These are phyloP conservation scores for Wickerhamiella vanderwaltii DNA, from an alignment of 805 yeast species.

Conservation along the genomic window DNA sequence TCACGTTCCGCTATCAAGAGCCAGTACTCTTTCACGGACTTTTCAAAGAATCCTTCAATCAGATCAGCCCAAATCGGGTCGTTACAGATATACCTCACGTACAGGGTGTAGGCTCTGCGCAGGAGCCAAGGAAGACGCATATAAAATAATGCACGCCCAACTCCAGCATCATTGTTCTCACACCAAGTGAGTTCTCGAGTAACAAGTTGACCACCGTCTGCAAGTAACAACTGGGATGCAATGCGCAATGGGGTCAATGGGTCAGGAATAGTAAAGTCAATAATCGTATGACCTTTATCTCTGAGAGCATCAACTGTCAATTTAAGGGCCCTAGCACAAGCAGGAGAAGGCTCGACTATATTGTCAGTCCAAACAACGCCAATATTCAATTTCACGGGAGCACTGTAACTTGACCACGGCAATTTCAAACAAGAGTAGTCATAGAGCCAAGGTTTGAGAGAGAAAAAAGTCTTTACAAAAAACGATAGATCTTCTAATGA, in stretches of 20 bases:
- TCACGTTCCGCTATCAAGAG: constrained; percentile 28
- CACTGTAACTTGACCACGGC: constrained; percentile 38
- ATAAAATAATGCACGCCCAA: constrained; percentile 25
- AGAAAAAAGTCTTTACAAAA: constrained; percentile 36
- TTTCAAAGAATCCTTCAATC: constrained; percentile 28
- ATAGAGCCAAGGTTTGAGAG: constrained; percentile 42
- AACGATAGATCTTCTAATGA: constrained; percentile 39
- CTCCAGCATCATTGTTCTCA: constrained; percentile 30
- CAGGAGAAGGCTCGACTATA: constrained; percentile 41
- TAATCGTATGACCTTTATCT: constrained; percentile 37
- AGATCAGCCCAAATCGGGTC: constrained; percentile 31
- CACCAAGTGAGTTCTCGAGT: constrained; percentile 22
- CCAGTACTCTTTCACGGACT: constrained; percentile 30
- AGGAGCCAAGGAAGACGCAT: constrained; percentile 28
- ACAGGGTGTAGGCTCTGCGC: constrained; percentile 29
- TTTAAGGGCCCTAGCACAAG: constrained; percentile 32
- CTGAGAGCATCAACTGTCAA: constrained; percentile 31
- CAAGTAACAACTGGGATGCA: constrained; percentile 32
- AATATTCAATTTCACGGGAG: constrained; percentile 33
- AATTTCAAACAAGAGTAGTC: constrained; percentile 37
- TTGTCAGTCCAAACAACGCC: constrained; percentile 41
- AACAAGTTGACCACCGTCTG: constrained; percentile 28
- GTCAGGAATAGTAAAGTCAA: constrained; percentile 37
- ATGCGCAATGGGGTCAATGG: constrained; percentile 48
- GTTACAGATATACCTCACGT: constrained; percentile 24